Evolutionary conservation across 768 basidiomycete genomes (phyloP), one percentile per base, ranked within the genome.

Genomic region (Naganishia friedmannii): DNA sequence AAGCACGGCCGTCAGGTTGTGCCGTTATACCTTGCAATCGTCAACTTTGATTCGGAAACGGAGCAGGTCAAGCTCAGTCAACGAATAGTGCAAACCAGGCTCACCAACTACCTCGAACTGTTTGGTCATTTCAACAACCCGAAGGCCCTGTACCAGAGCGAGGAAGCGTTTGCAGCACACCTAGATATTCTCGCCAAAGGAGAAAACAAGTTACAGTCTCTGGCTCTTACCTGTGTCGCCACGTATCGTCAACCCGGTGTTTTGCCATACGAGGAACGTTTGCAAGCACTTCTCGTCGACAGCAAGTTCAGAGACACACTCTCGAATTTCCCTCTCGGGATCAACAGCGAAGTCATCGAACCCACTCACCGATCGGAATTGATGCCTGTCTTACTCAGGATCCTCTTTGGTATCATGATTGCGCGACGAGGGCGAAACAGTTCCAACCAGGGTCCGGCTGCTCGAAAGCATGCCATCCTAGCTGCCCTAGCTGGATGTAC

Each of bases 121-220:
- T 91, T 97, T 80, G 85, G 90, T 60, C 95, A 93, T 78, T 91
- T 99, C 78, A 83, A 83, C 74, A 98, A 97, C 77, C 95, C 94
- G n/a, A 95, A 92, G 82, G 91, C 92, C 0, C 83, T 94, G 1
- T 86, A 88, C 76, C 84, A 87, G 8, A 86, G 90, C 0, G 85
- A 89, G 10, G 84, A 84, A 0, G 84, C 98, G 5, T 86, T 85
- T 51, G 63, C 83, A 1, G 77, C 92, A 28, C 95, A 93, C 81
- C 84, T 85, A 17, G 82, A 85, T n/a, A 85, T 91, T 26, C 85
- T 98, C 28, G 88, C 93, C 5, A 89, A 93, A 72, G 91, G 93
- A 2, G 93, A 97, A 73, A 86, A 87, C 17, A 75, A 86, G 3
- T 83, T 97, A 2, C 95, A 96, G 81, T 84, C 82, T 9, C 83